These are phyloP conservation scores for Erodium chrysanthum DNA, from an alignment of 441 rosid species.

Conservation along the genomic window DNA sequence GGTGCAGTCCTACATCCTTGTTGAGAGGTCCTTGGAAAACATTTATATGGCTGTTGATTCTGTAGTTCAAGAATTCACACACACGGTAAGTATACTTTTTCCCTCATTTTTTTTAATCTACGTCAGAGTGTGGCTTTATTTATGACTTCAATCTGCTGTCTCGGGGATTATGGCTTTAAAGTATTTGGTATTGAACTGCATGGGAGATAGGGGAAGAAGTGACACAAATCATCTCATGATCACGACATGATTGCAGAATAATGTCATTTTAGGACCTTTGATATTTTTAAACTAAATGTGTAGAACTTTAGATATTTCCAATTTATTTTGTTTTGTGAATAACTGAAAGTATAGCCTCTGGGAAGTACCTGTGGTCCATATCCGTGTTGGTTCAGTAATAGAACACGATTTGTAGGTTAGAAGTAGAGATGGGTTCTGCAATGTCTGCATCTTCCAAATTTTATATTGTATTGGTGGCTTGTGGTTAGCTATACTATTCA, in stretches of 20 bases:
- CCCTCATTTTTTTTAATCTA: neutral
- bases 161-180: neutral
- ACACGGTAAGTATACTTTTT: conserved; percentile 40
- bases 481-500: neutral
- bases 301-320: neutral
- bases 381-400: neutral
- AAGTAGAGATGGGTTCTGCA: neutral
- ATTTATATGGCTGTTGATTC: conserved; percentile 33
- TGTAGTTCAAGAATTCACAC: conserved; percentile 40
- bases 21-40: conserved; percentile 49
- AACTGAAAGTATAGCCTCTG: neutral
- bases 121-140: neutral
- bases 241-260: neutral
- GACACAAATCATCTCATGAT: neutral
- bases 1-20: conserved; percentile 80
- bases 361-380: neutral
- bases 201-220: neutral
- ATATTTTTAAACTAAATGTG: neutral
- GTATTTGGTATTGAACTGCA: neutral
- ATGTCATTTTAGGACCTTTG: neutral
- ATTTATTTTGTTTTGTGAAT: neutral
- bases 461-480: conserved; percentile 3
- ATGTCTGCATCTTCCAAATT: neutral
- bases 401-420: neutral
- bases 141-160: neutral